These are phyloP conservation scores for Rubroboletus satanas DNA, from an alignment of 768 basidiomycete species.

Conservation along the genomic window DNA sequence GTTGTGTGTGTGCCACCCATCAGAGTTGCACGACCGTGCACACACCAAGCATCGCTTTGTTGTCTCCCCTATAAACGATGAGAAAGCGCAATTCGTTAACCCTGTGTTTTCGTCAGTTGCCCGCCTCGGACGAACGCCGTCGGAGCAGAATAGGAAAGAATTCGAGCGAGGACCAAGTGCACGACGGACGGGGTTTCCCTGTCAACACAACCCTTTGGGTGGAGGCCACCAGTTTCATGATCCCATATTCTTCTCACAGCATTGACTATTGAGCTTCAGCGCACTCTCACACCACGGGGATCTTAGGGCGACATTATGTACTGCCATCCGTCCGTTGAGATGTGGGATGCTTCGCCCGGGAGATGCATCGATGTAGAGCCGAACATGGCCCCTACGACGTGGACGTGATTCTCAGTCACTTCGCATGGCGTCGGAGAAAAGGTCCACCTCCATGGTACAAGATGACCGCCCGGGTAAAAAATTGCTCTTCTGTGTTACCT, in stretches of 20 bases:
- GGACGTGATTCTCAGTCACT: background rate
- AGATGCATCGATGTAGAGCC: background rate
- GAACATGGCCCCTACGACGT: background rate
- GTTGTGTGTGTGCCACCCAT: background rate
- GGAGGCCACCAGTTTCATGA: constrained; percentile 5
- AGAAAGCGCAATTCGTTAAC: background rate
- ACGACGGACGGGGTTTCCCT: constrained; percentile 3
- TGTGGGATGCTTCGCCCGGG: background rate
- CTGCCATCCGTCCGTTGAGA: background rate
- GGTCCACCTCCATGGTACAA: background rate
- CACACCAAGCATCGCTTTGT: background rate
- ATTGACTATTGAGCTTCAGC: background rate
- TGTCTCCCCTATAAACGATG: background rate
- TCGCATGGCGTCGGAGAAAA: background rate
- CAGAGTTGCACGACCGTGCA: background rate
- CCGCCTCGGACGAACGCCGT: background rate
- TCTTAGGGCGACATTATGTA: constrained; percentile 14
- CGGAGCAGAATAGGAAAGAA: constrained; percentile 3
- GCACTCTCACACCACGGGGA: constrained; percentile 30
- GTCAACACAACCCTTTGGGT: constrained; percentile 9
- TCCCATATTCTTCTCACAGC: constrained; percentile 6
- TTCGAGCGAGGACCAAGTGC: constrained; percentile 1
- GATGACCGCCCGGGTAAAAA: background rate
- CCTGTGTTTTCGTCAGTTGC: background rate
- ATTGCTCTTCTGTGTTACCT: no score